These are phyloP conservation scores for Cytospora mali DNA, from an alignment of 2,329 filamentous ascomycete species.

Conservation along the genomic window DNA sequence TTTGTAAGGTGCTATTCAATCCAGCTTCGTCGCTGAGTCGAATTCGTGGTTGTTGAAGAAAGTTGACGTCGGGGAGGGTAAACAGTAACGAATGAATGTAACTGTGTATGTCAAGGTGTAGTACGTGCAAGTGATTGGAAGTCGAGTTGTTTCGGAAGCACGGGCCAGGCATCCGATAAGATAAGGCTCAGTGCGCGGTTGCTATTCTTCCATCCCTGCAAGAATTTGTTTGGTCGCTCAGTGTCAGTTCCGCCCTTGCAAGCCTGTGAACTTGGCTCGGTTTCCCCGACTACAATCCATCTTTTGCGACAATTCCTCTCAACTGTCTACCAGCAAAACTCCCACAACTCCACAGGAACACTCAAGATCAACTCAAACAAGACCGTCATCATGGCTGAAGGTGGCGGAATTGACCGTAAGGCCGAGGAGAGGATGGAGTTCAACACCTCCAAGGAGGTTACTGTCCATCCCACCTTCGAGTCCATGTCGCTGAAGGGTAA, in stretches of 20 bases:
- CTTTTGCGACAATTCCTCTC: conserved; percentile 1
- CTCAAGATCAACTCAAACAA: neutral
- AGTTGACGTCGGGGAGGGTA: neutral
- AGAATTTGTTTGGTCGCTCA: conserved; percentile 23
- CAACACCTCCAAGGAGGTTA: conserved; percentile 96
- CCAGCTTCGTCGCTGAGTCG: neutral
- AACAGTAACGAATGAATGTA: neutral
- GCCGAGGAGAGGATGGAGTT: conserved; percentile 98
- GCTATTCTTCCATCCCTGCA: conserved; percentile 27
- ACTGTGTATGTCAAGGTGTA: no score
- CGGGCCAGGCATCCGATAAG: conserved; percentile 22
- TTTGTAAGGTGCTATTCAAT: neutral
- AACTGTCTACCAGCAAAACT: conserved; percentile 1
- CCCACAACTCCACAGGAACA: conserved; percentile 1
- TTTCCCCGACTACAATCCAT: conserved; percentile 12
- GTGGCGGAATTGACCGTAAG: conserved; percentile 77
- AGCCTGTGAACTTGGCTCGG: conserved; percentile 1
- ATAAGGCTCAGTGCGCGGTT: conserved; percentile 19
- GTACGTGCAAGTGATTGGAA: neutral
- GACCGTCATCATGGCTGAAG: conserved; percentile 79
- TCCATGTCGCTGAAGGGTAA: conserved; percentile 90
- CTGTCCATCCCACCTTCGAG: conserved; percentile 90
- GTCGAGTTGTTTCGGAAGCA: conserved; percentile 5
- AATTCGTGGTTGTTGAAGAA: neutral
- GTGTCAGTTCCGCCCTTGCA: conserved; percentile 7